phyloP scores from a whole-genome alignment of 805 yeast genomes.

The Myxozyma nipponensis region DNA sequence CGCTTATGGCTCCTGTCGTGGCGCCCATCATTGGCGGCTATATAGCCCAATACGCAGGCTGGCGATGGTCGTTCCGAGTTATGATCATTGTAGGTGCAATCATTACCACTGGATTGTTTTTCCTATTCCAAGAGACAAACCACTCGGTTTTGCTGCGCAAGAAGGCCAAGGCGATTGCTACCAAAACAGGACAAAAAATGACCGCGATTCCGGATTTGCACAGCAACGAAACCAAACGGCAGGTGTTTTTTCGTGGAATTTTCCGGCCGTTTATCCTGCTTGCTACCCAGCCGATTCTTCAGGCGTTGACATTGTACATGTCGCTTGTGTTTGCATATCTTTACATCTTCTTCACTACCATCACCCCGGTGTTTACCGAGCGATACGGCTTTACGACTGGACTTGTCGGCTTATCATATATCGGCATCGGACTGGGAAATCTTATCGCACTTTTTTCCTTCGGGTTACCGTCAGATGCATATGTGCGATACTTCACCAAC shows the following conservation, averaged over 20 bases:
- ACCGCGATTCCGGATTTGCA: conserved; percentile 18
- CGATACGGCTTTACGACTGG: conserved; percentile 48
- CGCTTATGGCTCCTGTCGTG: conserved; percentile 55
- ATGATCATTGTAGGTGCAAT: conserved; percentile 50
- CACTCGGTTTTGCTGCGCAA: conserved; percentile 58
- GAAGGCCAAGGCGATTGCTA: too few species aligned
- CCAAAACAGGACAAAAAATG: conserved; percentile 52
- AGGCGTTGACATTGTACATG: conserved; percentile 50
- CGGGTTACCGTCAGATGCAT: too few species aligned
- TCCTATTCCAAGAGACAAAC: conserved; percentile 71
- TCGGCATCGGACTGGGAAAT: conserved; percentile 68
- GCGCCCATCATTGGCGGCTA: conserved; percentile 50
- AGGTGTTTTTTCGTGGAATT: conserved; percentile 49
- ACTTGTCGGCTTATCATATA: conserved; percentile 55
- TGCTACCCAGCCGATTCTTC: conserved; percentile 67
- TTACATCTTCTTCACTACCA: conserved; percentile 54
- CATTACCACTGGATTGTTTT: conserved; percentile 42
- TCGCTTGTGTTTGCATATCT: conserved; percentile 53
- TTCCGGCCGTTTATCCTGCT: conserved; percentile 67
- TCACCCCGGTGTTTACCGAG: conserved; percentile 49
- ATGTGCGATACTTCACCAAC: too few species aligned
- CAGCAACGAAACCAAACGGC: conserved; percentile 41
- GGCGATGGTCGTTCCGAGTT: conserved; percentile 73
- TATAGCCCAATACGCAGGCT: conserved; percentile 46
- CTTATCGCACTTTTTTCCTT: too few species aligned